phyloP scores from a whole-genome alignment of 1,284 basidiomycete species.

The Boletellus dicymbophilus region DNA sequence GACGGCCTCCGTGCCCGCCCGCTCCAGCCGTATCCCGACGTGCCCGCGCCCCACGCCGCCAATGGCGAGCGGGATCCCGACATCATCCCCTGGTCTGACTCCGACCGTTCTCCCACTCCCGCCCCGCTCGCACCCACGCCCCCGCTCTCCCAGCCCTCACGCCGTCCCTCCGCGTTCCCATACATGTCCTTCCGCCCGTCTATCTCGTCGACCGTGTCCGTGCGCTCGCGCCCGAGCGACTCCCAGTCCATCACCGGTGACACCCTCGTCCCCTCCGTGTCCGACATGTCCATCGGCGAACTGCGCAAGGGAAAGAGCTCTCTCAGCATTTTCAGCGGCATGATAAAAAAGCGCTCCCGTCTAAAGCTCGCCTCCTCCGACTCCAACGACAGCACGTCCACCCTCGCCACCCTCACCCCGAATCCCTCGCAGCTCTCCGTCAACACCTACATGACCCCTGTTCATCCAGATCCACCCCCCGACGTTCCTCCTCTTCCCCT shows the following conservation, averaged over 20 bases:
- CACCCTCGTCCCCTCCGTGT: constrained; percentile 32
- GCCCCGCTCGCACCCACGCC: constrained; percentile 14
- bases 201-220: constrained; percentile 32
- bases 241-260: constrained; percentile 37
- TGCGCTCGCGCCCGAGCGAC: constrained; percentile 41
- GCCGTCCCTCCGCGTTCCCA: constrained; percentile 24
- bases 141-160: constrained; percentile 5
- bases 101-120: not conserved
- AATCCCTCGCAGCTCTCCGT: constrained; percentile 28
- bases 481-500: constrained; percentile 30
- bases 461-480: constrained; percentile 7
- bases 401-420: constrained; percentile 20
- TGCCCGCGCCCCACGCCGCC: not conserved
- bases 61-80: constrained; percentile 10
- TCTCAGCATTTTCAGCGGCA: constrained; percentile 31
- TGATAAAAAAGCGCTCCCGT: constrained; percentile 35
- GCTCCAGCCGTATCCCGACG: constrained; percentile 16
- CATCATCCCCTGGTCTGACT: constrained; percentile 29
- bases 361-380: constrained; percentile 33
- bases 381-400: constrained; percentile 16
- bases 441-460: constrained; percentile 19
- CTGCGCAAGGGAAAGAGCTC: constrained; percentile 35
- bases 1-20: not conserved
- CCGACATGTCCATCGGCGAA: constrained; percentile 32
- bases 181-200: constrained; percentile 35